Conservation (phyloP, 257 asterid genomes). For the Sherardia arvensis region DNA sequence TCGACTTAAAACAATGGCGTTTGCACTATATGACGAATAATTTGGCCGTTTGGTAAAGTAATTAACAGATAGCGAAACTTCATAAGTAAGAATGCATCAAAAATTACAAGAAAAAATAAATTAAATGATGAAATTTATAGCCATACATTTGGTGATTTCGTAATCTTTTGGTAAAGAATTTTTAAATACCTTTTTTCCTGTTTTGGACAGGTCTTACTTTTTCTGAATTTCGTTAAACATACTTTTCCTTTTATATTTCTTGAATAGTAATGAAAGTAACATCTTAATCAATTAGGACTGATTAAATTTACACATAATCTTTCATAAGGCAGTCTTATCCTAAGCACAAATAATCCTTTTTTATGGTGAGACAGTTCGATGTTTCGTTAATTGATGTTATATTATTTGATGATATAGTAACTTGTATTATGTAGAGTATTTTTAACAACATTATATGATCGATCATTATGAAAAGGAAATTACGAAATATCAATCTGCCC, state of each 20-base stretch:
- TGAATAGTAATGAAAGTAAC: neutral
- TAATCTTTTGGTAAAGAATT: neutral
- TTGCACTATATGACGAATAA: neutral
- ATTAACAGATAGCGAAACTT: neutral
- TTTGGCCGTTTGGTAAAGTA: neutral
- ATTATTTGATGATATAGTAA: no score
- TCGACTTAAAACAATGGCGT: neutral
- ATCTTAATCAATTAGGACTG: neutral
- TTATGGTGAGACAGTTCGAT: no score
- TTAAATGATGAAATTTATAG: neutral
- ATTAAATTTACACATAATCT: no score
- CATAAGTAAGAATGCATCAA: neutral
- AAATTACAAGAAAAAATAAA: neutral
- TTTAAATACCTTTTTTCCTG: neutral
- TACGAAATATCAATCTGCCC: no score
- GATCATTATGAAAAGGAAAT: no score
- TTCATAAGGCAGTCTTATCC: no score
- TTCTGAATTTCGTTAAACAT: neutral
- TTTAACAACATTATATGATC: no score
- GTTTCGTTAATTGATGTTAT: no score
- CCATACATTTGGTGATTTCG: neutral
- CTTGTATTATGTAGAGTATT: no score
- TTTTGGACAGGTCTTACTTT: neutral
- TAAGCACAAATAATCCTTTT: no score
- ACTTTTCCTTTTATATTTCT: neutral